These are phyloP conservation scores for Sugiyamaella americana DNA, from an alignment of 805 yeast genomes.

Conservation along the genomic window DNA sequence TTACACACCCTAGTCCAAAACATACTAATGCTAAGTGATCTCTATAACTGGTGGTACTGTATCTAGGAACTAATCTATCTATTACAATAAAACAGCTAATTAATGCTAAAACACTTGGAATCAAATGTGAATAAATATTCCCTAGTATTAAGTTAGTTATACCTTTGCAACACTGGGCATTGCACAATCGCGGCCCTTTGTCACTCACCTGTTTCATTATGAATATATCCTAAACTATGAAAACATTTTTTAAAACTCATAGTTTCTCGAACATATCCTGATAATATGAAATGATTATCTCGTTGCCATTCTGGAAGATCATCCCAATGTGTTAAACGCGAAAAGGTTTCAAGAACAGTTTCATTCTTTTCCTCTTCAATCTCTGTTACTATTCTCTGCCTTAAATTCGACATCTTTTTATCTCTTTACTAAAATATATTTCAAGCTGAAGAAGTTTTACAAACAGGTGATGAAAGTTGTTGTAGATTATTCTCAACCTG, in stretches of 20 bases:
- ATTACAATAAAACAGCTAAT: conserved; percentile 14
- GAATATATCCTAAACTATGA: conserved; percentile 46
- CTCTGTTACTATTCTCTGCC: background rate
- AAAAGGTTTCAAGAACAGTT: background rate
- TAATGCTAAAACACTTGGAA: conserved; percentile 30
- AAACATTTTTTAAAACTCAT: conserved; percentile 42
- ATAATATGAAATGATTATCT: conserved; percentile 60
- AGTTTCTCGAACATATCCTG: conserved; percentile 61
- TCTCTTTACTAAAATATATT: too few relatives aligned
- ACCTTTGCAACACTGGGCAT: too few relatives aligned
- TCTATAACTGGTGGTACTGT: conserved; percentile 30
- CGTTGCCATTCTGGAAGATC: conserved; percentile 68
- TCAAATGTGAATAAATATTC: conserved; percentile 61
- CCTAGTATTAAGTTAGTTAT: conserved; percentile 21
- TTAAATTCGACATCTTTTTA: background rate
- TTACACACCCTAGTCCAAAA: conserved; percentile 52
- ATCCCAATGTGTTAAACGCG: conserved; percentile 34
- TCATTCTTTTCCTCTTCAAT: background rate
- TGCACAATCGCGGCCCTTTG: too few relatives aligned
- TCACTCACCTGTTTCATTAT: conserved; percentile 51
- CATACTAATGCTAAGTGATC: conserved; percentile 48
- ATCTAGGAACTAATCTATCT: conserved; percentile 21
- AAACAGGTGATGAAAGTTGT: too few relatives aligned
- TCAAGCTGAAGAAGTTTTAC: too few relatives aligned
- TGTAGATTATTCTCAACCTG: too few relatives aligned